Evolutionary conservation across 2,329 filamentous ascomycete genomes (phyloP).

Genomic region (Thelonectria blattea): DNA sequence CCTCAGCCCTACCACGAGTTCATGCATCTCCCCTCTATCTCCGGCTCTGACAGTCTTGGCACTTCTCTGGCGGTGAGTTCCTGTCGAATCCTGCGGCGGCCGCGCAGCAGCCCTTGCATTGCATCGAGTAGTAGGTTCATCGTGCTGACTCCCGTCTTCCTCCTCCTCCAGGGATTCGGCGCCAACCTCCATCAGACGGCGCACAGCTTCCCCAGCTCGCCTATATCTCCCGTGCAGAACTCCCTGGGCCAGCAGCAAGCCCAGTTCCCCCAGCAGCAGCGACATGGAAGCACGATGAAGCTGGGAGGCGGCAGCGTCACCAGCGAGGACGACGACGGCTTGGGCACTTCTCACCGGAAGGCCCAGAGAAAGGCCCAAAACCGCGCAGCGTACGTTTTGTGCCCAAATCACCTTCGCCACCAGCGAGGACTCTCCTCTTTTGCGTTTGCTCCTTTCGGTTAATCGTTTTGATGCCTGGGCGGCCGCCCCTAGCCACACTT

Average conservation of each 20-base stretch:
- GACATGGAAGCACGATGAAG: conserved; percentile 28
- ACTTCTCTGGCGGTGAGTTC: conserved; percentile 61
- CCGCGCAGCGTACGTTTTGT: conserved; percentile 64
- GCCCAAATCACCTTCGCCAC: neutral
- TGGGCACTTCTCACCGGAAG: conserved; percentile 65
- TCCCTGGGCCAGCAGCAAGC: conserved; percentile 35
- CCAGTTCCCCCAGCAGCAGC: conserved; percentile 34
- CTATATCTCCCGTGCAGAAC: conserved; percentile 56
- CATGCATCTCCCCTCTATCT: conserved; percentile 58
- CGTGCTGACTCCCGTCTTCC: conserved; percentile 19
- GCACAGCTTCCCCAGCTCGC: conserved; percentile 46
- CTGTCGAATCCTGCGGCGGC: conserved; percentile 26
- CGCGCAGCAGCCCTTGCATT: conserved; percentile 5
- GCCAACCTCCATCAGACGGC: conserved; percentile 38
- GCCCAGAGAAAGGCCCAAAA: conserved; percentile 66
- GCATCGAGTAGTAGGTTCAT: neutral
- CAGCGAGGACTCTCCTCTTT: neutral
- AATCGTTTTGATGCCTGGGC: neutral
- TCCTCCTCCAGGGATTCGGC: conserved; percentile 45
- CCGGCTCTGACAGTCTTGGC: conserved; percentile 59
- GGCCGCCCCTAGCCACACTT: neutral
- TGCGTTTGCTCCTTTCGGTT: neutral
- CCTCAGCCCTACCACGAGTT: conserved; percentile 60
- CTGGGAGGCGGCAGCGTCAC: conserved; percentile 45
- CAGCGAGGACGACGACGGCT: conserved; percentile 62